Base-by-base conservation (phyloP, 257 asterid genomes). In the Solanum megistacrolobum region DNA sequence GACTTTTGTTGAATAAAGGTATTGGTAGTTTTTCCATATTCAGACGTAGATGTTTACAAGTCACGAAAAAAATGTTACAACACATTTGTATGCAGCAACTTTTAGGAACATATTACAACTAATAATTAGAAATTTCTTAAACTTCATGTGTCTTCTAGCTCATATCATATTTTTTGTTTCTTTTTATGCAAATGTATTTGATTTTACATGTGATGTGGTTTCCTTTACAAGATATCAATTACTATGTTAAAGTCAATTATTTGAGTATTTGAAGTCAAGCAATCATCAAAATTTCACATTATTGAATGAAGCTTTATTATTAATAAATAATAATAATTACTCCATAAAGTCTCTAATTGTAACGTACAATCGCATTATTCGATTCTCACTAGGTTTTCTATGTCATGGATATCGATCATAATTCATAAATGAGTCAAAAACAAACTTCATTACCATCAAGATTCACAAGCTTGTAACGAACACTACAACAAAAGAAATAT, bases 41-140 rank as follows among this genome's bases (percentile, higher is more conserved):
- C 31, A 31, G 7, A 82, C 4, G 36, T 31, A 72, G 89, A 91
- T 46, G 75, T 86, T 87, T 38, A 78, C 91, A 88, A 86, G 87
- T 81, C 89, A 68, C 2, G 11, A 35, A 86, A 87, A 91, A 89
- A 66, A 78, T 89, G 90, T 62, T 60, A 48, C 6, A 9, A 81
- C 65, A 81, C 68, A 29, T 48, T 81, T 29, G 86, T 29, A 82
- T 82, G 69, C 66, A 48, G 1, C 43, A 82, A 52, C 90, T 91
- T 89, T 88, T 68, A 43, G 75, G 68, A 89, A 75, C 91, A 87
- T 72, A 72, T 34, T 72, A 72, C 79, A 18, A 72, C 79, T 72
- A 72, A 72, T 72, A 46, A 46, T 48, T 31, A 52, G 29, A 62
- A 83, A 71, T 89, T 88, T 69, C 76, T 43, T 88, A 31, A 73